phyloP scores from a whole-genome alignment of 2,329 filamentous ascomycete genomes.

The Bipolaris sorokiniana region DNA sequence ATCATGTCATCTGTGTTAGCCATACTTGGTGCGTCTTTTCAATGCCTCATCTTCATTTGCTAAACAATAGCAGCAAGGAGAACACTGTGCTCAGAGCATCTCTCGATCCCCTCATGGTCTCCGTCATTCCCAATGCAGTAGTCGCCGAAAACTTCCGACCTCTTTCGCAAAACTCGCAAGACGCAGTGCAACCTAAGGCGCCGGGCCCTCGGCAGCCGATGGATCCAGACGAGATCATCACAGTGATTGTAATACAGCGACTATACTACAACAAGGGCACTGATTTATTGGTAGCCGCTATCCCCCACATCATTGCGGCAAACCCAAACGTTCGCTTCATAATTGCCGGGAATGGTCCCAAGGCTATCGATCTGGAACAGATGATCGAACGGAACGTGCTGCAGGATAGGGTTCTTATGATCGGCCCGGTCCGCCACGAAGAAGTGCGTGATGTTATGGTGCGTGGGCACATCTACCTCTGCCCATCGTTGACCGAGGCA shows the following conservation, averaged over 20 bases:
- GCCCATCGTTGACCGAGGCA: conserved; percentile 92
- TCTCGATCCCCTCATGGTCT: conserved; percentile 94
- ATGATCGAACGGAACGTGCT: conserved; percentile 96
- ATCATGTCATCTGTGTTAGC: conserved; percentile 97
- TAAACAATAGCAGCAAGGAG: conserved; percentile 73
- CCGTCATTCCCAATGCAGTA: conserved; percentile 95
- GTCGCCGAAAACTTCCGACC: conserved; percentile 96
- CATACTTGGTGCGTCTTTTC: conserved; percentile 79
- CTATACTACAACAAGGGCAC: conserved; percentile 99
- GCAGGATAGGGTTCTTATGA: conserved; percentile 89
- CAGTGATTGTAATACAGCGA: conserved; percentile 94
- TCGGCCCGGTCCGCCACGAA: conserved; percentile 91
- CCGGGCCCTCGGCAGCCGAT: conserved; percentile 69
- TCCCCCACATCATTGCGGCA: conserved; percentile 85
- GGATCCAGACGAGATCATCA: conserved; percentile 84
- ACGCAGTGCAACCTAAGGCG: conserved; percentile 38
- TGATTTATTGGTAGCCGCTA: conserved; percentile 93
- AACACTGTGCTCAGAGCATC: conserved; percentile 95
- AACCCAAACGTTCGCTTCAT: conserved; percentile 96
- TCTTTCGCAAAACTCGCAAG: conserved; percentile 52
- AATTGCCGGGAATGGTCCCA: conserved; percentile 93
- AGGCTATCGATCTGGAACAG: conserved; percentile 96
- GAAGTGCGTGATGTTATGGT: conserved; percentile 98
- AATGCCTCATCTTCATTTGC: not conserved
- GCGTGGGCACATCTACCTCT: conserved; percentile 92